A percentile compares a stretch with the other conserved stretches of the same genome.
Conservation (phyloP, 2,329 filamentous ascomycete genomes). For the Eutypa lata region DNA sequence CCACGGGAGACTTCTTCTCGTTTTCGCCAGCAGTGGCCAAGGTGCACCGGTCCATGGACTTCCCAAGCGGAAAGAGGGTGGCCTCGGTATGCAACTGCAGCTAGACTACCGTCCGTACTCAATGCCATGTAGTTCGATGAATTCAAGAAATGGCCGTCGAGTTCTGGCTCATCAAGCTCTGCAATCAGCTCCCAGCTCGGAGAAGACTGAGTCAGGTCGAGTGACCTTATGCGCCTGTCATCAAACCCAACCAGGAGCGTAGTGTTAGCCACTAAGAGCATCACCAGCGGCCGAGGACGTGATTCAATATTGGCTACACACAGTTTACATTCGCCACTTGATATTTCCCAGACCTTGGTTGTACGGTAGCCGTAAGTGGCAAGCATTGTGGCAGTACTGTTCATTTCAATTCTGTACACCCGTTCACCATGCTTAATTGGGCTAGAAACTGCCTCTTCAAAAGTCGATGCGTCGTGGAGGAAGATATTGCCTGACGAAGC, state of each 20-base stretch:
- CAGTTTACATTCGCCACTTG: slow-evolving; percentile 19
- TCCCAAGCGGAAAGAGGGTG: slow-evolving; percentile 30
- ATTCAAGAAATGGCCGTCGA: slow-evolving; percentile 23
- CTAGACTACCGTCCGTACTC: slow-evolving; percentile 22
- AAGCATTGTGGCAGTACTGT: slow-evolving; percentile 15
- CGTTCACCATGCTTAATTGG: slow-evolving; percentile 17
- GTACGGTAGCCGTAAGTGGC: slow-evolving; percentile 27
- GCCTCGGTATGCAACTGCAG: slow-evolving; percentile 27
- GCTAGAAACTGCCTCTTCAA: slow-evolving; percentile 13
- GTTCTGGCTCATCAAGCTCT: slow-evolving; percentile 18
- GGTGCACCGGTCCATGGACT: slow-evolving; percentile 16
- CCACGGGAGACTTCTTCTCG: slow-evolving; percentile 9
- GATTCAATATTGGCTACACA: slow-evolving; percentile 18
- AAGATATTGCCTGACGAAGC: slow-evolving; percentile 12
- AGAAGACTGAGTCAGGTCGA: slow-evolving; percentile 11
- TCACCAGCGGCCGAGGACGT: slow-evolving; percentile 19
- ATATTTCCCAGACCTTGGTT: slow-evolving; percentile 23
- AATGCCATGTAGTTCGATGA: slow-evolving; percentile 23
- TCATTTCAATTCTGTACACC: slow-evolving; percentile 17
- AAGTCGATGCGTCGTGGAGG: slow-evolving; percentile 17
- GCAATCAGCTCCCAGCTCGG: slow-evolving; percentile 16
- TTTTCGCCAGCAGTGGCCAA: slow-evolving; percentile 26
- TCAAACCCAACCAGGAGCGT: slow-evolving; percentile 21
- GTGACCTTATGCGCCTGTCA: slow-evolving; percentile 17
- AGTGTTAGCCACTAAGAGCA: slow-evolving; percentile 17